Conservation (phyloP, 306 rosid species). For the Cyclanthera cordifolia region DNA sequence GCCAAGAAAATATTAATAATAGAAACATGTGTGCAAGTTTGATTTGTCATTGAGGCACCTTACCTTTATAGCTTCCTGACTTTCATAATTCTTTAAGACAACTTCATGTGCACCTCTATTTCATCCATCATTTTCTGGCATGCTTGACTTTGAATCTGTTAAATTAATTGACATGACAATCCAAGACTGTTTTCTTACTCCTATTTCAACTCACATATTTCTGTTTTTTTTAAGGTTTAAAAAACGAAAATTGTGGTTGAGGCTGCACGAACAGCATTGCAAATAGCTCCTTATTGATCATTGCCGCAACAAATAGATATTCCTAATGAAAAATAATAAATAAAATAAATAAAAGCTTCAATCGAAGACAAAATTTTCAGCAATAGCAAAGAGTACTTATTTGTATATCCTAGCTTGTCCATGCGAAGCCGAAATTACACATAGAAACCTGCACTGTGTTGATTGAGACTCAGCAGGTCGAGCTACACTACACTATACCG, state of each 20-base stretch:
- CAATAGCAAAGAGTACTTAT: background rate
- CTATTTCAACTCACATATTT: too few relatives aligned
- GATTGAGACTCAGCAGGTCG: background rate
- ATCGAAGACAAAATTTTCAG: background rate
- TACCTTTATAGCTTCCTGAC: conserved; percentile 48
- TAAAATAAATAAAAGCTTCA: background rate
- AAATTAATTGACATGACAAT: background rate
- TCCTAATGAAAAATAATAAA: background rate
- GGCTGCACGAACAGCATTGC: too few relatives aligned
- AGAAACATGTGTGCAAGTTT: background rate
- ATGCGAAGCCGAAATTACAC: background rate
- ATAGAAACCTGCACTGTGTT: background rate
- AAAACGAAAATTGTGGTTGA: too few relatives aligned
- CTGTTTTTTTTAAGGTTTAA: too few relatives aligned
- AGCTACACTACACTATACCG: background rate
- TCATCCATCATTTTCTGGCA: conserved; percentile 60
- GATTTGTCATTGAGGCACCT: conserved; percentile 28
- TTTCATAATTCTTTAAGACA: conserved; percentile 52
- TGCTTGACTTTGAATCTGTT: conserved; percentile 66
- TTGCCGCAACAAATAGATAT: background rate
- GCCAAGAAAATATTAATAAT: background rate
- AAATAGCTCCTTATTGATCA: too few relatives aligned
- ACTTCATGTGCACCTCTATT: conserved; percentile 54
- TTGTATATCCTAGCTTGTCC: background rate
- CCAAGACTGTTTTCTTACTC: too few relatives aligned